Evolutionary conservation across 192 early-diverging fungal genomes (phyloP), one percentile per base, ranked within the genome.

Genomic region (Phlyctochytrium arcticum): DNA sequence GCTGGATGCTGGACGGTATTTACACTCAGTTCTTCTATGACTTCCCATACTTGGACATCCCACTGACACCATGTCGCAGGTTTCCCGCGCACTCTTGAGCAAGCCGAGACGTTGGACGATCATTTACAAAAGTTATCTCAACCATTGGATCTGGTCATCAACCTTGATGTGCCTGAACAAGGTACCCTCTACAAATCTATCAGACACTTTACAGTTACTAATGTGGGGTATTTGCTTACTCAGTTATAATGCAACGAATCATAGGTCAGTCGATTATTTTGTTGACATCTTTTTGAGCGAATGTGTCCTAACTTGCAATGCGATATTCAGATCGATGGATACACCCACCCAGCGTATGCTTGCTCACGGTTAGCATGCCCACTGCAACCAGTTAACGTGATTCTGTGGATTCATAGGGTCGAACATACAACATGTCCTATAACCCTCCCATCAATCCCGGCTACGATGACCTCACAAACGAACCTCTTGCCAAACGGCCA

Each of bases 361-460:
- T 1, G 10, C 0, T 9, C 1, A n/a, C n/a, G n/a, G n/a, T n/a
- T n/a, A n/a, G n/a, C 21, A 2, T 19, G 36, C 21, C 44, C 29
- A 19, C 17, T 48, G 59, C 12, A 44, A 44, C 39, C 1, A 49
- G 26, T 48, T 8, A 5, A 1, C 32, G 10, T 51, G 61, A 2
- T 2, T 55, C 31, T 17, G n/a, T 6, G 37, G 0, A 21, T 19
- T 19, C 26, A 17, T 88, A 89, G 36, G 96, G 96, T 4, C 83
- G 96, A 4, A 93, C 94, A 10, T 98, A 98, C 78, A 97, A 98
- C 60, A 57, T 92, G 60, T 81, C 78, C 5, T 98, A 94, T 74
- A 98, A 97, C 60, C 95, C 96, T 35, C 96, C 96, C 3, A 89
- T 86, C 56, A 68, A 74, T 8, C 54, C 75, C 12, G 94, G 94